phyloP scores from a whole-genome alignment of 495 filamentous ascomycete species.

The Trypethelium eluteriae region DNA sequence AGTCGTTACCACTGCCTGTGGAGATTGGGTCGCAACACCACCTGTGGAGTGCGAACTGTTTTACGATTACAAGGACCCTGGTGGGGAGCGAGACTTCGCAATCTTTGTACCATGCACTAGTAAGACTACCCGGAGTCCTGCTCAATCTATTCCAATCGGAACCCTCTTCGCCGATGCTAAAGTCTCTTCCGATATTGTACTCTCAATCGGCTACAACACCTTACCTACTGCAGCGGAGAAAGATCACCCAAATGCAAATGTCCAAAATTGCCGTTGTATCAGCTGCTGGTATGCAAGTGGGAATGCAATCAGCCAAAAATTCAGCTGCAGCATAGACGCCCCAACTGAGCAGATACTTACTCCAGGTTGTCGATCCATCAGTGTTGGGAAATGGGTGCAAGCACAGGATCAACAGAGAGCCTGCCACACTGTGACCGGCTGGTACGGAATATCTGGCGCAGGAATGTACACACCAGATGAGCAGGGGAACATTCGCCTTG shows the following conservation, averaged over 20 bases:
- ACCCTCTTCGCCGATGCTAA: background rate
- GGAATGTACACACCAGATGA: background rate
- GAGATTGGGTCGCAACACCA: background rate
- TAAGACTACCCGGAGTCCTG: background rate
- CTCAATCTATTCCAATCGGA: background rate
- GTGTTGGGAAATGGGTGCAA: background rate
- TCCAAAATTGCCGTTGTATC: background rate
- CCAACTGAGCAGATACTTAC: background rate
- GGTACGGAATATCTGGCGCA: conserved; percentile 6
- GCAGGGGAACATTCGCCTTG: background rate
- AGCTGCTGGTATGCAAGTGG: background rate
- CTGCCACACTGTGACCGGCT: background rate
- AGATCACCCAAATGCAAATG: background rate
- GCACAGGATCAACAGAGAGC: background rate
- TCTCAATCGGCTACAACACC: conserved; percentile 3
- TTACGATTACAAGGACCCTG: background rate
- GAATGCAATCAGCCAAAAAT: background rate
- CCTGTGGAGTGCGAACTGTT: conserved; percentile 1
- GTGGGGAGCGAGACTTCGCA: background rate
- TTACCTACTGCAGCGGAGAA: background rate
- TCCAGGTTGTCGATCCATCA: background rate
- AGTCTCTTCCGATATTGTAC: background rate
- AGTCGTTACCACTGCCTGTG: background rate
- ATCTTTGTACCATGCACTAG: background rate
- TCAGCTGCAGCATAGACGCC: background rate